Base-by-base conservation (phyloP, 345 rosid genomes). In the Hibiscus syriacus region DNA sequence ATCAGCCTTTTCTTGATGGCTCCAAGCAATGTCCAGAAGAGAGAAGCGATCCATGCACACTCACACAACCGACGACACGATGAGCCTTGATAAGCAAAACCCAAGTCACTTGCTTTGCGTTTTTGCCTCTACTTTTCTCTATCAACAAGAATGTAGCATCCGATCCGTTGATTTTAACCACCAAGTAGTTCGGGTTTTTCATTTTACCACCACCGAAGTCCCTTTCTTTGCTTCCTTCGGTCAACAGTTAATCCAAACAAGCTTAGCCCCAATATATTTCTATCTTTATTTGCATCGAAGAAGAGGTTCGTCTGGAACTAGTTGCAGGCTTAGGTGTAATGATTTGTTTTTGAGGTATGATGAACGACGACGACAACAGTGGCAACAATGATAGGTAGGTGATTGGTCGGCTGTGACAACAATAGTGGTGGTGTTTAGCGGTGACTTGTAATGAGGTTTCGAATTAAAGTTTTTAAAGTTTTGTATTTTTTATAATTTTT, bases 101-200 rank as follows among this genome's bases (percentile, higher is more conserved):
- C 97, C 97, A 91, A 22, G 90, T 88, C 14, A 91, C 91, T 74
- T 91, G 97, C 82, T 84, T 91, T 0, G 91, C 97, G 72, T 87
- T 91, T 62, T 89, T 88, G 76, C 87, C 95, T 77, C 97, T 77
- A 71, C 83, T 84, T 84, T 76, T 91, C 73, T 91, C 97, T 43
- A 85, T 88, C 0, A 90, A 88, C 77, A 84, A 72, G 70, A 91
- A 91, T 60, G 96, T 91, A 61, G 90, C 78, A 78, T 91, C 97
- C 55, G 97, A 96, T 27, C 88, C 92, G 26, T 87, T 77, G 73
- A 88, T 91, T 82, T 91, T 96, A 14, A 89, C 87, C 4, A 87
- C 87, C 0, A 96, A 89, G 81, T 80, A 87, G 65, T 82, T 89
- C 26, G 96, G 91, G 74, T 84, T 87, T 77, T 84, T 93, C 96